phyloP scores from a whole-genome alignment of 108 stramenopile species.

The Seminavis robusta region DNA sequence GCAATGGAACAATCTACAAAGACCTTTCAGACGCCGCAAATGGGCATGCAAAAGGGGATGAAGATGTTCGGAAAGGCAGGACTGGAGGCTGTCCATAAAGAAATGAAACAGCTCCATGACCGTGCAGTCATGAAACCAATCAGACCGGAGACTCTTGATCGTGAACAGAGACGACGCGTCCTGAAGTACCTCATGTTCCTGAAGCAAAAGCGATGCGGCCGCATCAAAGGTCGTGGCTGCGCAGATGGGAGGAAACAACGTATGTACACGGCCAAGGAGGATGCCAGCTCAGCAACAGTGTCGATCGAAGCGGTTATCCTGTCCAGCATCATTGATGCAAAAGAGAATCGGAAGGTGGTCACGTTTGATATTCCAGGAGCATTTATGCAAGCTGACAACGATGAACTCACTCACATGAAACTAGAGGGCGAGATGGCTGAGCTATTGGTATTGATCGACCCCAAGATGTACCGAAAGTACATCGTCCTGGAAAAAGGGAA shows the following conservation, averaged over 20 bases:
- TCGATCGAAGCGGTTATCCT: slow-evolving; percentile 13
- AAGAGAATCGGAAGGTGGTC: slow-evolving; percentile 11
- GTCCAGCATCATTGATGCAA: slow-evolving; percentile 16
- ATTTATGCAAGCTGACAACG: slow-evolving; percentile 22
- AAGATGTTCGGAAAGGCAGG: slow-evolving; percentile 20
- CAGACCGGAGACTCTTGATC: not conserved
- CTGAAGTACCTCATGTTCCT: slow-evolving; percentile 28
- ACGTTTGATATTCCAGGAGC: slow-evolving; percentile 34
- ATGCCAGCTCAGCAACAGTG: slow-evolving; percentile 27
- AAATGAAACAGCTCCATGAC: slow-evolving; percentile 23
- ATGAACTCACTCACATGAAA: slow-evolving; percentile 10
- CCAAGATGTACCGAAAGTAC: slow-evolving; percentile 7
- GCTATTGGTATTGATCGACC: slow-evolving; percentile 4
- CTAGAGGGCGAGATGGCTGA: slow-evolving; percentile 10
- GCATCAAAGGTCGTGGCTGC: slow-evolving; percentile 23
- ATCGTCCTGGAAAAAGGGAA: slow-evolving; percentile 14
- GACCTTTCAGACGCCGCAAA: too few species aligned
- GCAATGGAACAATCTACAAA: too few species aligned
- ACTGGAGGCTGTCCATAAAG: slow-evolving; percentile 8
- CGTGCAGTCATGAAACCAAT: not conserved
- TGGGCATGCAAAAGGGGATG: slow-evolving; percentile 12
- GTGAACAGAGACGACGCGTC: slow-evolving; percentile 3
- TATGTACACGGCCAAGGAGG: slow-evolving; percentile 9
- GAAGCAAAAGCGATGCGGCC: slow-evolving; percentile 19
- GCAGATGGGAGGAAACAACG: slow-evolving; percentile 27